Evolutionary conservation across 768 basidiomycete species (phyloP), one percentile per base, ranked within the genome.

Genomic region (Phanerodontia chrysosporium): DNA sequence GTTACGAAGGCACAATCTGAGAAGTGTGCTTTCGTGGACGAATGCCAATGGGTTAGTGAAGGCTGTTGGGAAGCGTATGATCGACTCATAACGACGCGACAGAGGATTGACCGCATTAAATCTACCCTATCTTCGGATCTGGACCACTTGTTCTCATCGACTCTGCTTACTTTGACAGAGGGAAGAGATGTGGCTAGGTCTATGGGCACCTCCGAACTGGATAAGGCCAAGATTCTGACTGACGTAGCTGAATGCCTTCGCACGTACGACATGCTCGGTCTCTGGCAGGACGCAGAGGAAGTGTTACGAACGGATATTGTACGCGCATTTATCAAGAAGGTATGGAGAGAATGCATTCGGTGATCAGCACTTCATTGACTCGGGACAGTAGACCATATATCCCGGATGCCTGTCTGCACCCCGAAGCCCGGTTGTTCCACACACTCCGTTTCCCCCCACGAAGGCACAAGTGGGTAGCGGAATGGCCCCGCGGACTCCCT

Each of bases 271-370:
- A 71, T 80, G 7, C 75, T 99, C 51, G 82, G 85, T 13, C 81
- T 93, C 8, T 94, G 92, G 90, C 75, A 84, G 65, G 86, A 91
- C 62, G 96, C 95, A 1, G 95, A 96, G 73, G 90, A 94, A 59
- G 85, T 97, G 18, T 74, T 98, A 52, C 78, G 87, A 57, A 76
- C 76, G 53, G 84, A 88, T 45, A 75, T 97, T 36, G 80, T 94
- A 35, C 83, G 83, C 1, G 80, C 79, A 14, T 95, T 95, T 65
- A 79, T 94, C 9, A 85, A 83, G 66, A 89, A 90, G 78, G 94
- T 89, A 55, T 39, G 70, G 65, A n/a, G 30, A n/a, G 22, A 12
- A 22, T 46, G 45, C 27, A 21, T 13, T 30, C 45, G 2, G 35
- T 30, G 22, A 24, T 25, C n/a, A 25, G 13, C 51, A 22, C 46